Base-by-base conservation (phyloP, 2,329 filamentous ascomycete genomes). In the Microsporum audouinii region DNA sequence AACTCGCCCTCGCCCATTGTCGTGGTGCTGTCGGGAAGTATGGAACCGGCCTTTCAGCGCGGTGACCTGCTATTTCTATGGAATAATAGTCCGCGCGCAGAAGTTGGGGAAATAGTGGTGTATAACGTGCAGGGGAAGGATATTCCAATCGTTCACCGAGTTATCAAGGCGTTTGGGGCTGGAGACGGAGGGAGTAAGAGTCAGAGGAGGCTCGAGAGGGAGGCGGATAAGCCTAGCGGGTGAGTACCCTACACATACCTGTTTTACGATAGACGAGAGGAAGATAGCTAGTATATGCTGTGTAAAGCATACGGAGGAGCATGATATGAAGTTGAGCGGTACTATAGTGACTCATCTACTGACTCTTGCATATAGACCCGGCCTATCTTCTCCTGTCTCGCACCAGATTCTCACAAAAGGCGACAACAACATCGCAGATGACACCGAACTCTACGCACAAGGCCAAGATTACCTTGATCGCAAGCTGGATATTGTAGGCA, bases 91-190 rank as follows among this genome's bases (percentile, higher is more conserved):
- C 74, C 76, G 57, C 80, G 86, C 49, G 86, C 85, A 1, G 81
- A 87, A 68, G 78, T 89, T 53, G 87, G 87, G 17, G 87, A 89
- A 74, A 80, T 88, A 64, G 87, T 89, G 66, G 86, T 89, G 56
- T 89, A 88, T 76, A 95, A 95, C 71, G 88, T 96, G 60, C 83
- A 85, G 72, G 91, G 87, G 62, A 99, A 97, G 80, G 89, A 96
- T 66, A 97, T 99, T 65, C 94, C 94, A 34, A 99, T 99, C 75
- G 94, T 99, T 66, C 94, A 99, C 78, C 81, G 94, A 58, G 83
- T 97, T 7, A 88, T 97, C 60, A 84, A 91, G 76, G 80, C 80
- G 65, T 86, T 84, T 73, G 72, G 72, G 1, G 82, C 83, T 62
- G 66, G 74, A 7, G 71, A 73, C 59, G 68, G 63, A 12, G 72